Conservation (phyloP, 1,139 yeast genomes). For the Saccharomyces hybrid region DNA sequence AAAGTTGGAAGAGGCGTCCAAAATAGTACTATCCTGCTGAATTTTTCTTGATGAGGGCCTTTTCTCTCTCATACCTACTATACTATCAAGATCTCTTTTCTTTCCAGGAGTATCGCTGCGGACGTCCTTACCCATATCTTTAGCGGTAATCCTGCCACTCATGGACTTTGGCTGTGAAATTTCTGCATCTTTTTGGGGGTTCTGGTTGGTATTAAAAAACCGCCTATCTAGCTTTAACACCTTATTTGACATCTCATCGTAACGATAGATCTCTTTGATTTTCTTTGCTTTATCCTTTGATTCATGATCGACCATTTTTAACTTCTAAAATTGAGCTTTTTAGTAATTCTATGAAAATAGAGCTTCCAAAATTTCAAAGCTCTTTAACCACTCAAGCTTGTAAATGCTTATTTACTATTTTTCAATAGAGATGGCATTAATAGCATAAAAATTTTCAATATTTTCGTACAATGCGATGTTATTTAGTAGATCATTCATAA, state of each 20-base stretch:
- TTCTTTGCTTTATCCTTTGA: slow-evolving; percentile 15
- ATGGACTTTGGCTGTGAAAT: slow-evolving; percentile 62
- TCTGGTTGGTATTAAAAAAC: slow-evolving; percentile 35
- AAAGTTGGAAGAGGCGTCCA: slow-evolving; percentile 34
- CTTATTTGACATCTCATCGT: slow-evolving; percentile 70
- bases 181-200: slow-evolving; percentile 39
- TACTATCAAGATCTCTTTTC: not conserved
- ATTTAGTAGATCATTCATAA: not conserved
- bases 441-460: not conserved
- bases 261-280: slow-evolving; percentile 38
- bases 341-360: not conserved
- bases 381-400: slow-evolving; percentile 4
- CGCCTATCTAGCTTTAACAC: slow-evolving; percentile 56
- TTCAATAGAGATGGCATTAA: not conserved
- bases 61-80: slow-evolving; percentile 7
- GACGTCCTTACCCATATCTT: slow-evolving; percentile 54
- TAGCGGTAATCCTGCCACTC: slow-evolving; percentile 53
- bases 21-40: slow-evolving; percentile 22
- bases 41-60: not conserved
- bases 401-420: not conserved
- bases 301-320: slow-evolving; percentile 10
- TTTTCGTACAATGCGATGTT: not conserved
- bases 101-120: not conserved
- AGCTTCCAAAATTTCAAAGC: not conserved
- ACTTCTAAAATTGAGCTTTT: slow-evolving; percentile 1